phyloP scores from a whole-genome alignment of 2,329 filamentous ascomycete genomes.

The Aspergillus calidoustus region DNA sequence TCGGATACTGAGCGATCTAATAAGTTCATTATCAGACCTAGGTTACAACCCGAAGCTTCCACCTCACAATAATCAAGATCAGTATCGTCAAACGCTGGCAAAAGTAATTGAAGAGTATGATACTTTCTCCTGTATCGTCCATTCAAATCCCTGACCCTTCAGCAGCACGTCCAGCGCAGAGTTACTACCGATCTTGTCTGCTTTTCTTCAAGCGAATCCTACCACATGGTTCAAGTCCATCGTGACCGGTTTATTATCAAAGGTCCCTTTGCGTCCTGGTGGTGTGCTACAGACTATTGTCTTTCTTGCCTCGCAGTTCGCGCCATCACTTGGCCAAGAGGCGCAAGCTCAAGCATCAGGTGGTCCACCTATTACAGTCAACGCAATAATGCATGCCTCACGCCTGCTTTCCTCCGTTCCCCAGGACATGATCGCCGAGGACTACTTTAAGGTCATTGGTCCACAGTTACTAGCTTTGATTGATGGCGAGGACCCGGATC shows the following conservation, averaged over 20 bases:
- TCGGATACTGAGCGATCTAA: conserved; percentile 47
- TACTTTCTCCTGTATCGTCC: background rate
- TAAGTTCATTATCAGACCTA: conserved; percentile 45
- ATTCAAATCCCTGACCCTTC: conserved; percentile 21
- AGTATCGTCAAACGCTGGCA: conserved; percentile 31
- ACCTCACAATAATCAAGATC: conserved; percentile 19
- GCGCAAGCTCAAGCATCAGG: conserved; percentile 33
- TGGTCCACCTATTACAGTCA: conserved; percentile 48
- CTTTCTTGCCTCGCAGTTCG: conserved; percentile 49
- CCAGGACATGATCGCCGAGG: conserved; percentile 37
- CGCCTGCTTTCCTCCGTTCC: conserved; percentile 49
- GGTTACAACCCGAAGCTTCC: conserved; percentile 41
- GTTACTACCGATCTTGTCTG: conserved; percentile 42
- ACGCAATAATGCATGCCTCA: conserved; percentile 51
- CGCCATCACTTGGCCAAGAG: conserved; percentile 43
- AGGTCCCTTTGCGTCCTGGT: conserved; percentile 44
- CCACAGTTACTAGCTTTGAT: conserved; percentile 47
- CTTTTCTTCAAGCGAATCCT: conserved; percentile 43
- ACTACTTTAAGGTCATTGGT: conserved; percentile 45
- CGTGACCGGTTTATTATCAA: conserved; percentile 44
- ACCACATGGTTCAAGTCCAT: conserved; percentile 44
- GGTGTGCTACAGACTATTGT: conserved; percentile 49
- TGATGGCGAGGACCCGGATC: conserved; percentile 45
- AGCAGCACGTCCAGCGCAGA: conserved; percentile 41
- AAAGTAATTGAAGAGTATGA: conserved; percentile 43